phyloP scores from a whole-genome alignment of 768 basidiomycete species.

The Pholiota molesta region DNA sequence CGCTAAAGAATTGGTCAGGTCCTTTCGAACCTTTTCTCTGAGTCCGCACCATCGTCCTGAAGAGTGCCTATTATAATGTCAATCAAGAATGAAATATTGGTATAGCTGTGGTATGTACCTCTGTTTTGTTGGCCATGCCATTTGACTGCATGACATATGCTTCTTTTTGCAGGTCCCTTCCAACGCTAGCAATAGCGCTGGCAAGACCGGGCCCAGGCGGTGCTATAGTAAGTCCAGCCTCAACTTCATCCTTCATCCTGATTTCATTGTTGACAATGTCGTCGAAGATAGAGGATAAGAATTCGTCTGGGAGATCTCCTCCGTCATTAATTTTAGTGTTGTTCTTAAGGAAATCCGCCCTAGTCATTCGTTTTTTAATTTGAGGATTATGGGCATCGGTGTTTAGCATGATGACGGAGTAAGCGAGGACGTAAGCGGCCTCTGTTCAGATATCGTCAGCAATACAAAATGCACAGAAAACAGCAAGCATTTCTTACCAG shows the following conservation, averaged over 20 bases:
- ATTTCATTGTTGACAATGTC: conserved; percentile 94
- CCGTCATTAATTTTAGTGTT: conserved; percentile 97
- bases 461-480: not conserved
- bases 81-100: conserved; percentile 4
- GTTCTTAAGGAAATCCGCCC: conserved; percentile 88
- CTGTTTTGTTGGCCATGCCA: conserved; percentile 96
- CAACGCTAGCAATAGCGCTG: conserved; percentile 83
- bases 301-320: conserved; percentile 85
- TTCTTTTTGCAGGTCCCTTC: conserved; percentile 93
- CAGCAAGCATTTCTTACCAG: conserved; percentile 56
- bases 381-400: conserved; percentile 97
- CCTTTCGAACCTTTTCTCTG: conserved; percentile 83
- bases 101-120: conserved; percentile 50
- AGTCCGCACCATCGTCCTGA: conserved; percentile 89
- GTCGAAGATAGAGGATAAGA: conserved; percentile 79
- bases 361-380: conserved; percentile 93
- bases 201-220: conserved; percentile 72
- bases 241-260: conserved; percentile 97
- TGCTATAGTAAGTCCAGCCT: conserved; percentile 49
- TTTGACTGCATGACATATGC: conserved; percentile 95
- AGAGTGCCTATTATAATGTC: conserved; percentile 65
- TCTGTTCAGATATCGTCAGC: conserved; percentile 46
- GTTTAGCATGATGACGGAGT: conserved; percentile 94
- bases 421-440: conserved; percentile 92
- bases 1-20: conserved; percentile 92